phyloP scores from a whole-genome alignment of 2,329 filamentous ascomycete species.

The Sclerotinia minor region DNA sequence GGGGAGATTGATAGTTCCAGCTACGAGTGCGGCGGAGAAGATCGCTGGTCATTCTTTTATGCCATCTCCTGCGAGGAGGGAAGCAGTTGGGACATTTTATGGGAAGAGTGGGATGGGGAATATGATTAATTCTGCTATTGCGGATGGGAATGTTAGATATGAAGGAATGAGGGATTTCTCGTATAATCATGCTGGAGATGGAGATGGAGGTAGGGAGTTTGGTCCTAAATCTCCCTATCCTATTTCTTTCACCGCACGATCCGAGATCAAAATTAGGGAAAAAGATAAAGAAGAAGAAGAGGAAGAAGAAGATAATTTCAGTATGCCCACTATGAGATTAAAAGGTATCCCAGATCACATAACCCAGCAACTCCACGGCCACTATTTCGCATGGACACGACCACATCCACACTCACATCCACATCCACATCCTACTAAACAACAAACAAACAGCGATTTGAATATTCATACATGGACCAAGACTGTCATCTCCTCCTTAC shows the following conservation, averaged over 20 bases:
- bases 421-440: conserved; percentile 33
- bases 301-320: conserved; percentile 43
- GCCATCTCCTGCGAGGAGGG: conserved; percentile 37
- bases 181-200: conserved; percentile 43
- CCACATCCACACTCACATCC: no score
- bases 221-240: conserved; percentile 58
- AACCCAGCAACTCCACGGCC: conserved; percentile 55
- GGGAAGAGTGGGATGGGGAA: conserved; percentile 37
- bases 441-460: conserved; percentile 23
- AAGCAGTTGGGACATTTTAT: conserved; percentile 42
- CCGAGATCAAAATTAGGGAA: conserved; percentile 43
- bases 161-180: conserved; percentile 41
- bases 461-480: conserved; percentile 60
- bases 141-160: conserved; percentile 44
- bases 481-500: conserved; percentile 57
- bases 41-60: conserved; percentile 43
- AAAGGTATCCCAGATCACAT: conserved; percentile 53
- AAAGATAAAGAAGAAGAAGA: conserved; percentile 31
- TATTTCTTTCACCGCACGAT: conserved; percentile 51
- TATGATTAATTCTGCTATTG: conserved; percentile 38
- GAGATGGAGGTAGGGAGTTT: conserved; percentile 43
- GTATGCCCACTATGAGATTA: conserved; percentile 57
- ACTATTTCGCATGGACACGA: conserved; percentile 65
- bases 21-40: conserved; percentile 47
- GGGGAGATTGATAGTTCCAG: conserved; percentile 48